Conservation (phyloP, 306 rosid genomes). For the Glycine latifolia region DNA sequence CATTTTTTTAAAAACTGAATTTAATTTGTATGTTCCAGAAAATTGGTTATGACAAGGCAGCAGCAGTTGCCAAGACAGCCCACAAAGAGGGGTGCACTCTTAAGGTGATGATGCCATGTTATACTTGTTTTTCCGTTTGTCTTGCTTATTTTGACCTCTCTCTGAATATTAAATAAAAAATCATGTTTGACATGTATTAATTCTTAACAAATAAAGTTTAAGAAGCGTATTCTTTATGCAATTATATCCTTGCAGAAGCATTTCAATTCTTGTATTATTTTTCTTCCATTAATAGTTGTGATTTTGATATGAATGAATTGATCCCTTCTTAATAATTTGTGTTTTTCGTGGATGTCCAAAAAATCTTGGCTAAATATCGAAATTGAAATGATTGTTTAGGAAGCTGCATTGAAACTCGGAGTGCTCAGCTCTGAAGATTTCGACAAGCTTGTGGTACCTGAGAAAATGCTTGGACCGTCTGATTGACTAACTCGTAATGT, state of each 20-base stretch:
- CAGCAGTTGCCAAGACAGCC: constrained; percentile 96
- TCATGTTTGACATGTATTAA: background rate
- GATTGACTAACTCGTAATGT: constrained; percentile 56
- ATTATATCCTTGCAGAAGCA: background rate
- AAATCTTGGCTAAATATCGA: constrained; percentile 31
- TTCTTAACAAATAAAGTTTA: constrained; percentile 27
- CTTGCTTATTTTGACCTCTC: constrained; percentile 23
- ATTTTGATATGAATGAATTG: constrained; percentile 32
- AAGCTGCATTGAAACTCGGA: constrained; percentile 93
- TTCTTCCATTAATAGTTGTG: constrained; percentile 19
- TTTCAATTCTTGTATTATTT: constrained; percentile 26
- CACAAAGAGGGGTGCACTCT: constrained; percentile 95
- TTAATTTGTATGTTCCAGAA: constrained; percentile 64
- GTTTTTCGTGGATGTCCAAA: constrained; percentile 27
- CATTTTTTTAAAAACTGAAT: constrained; percentile 29
- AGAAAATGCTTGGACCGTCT: constrained; percentile 96
- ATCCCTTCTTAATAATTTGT: background rate
- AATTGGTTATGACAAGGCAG: constrained; percentile 99
- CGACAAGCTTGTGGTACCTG: constrained; percentile 92
- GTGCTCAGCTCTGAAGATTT: constrained; percentile 83
- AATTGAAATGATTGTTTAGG: constrained; percentile 60
- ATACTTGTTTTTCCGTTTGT: constrained; percentile 19
- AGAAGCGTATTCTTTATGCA: constrained; percentile 23
- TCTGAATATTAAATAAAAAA: background rate
- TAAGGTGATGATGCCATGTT: constrained; percentile 66